A percentile compares a stretch with the other conserved stretches of the same genome.
phyloP scores from a whole-genome alignment of 441 rosid species.

The Breynia disticha region DNA sequence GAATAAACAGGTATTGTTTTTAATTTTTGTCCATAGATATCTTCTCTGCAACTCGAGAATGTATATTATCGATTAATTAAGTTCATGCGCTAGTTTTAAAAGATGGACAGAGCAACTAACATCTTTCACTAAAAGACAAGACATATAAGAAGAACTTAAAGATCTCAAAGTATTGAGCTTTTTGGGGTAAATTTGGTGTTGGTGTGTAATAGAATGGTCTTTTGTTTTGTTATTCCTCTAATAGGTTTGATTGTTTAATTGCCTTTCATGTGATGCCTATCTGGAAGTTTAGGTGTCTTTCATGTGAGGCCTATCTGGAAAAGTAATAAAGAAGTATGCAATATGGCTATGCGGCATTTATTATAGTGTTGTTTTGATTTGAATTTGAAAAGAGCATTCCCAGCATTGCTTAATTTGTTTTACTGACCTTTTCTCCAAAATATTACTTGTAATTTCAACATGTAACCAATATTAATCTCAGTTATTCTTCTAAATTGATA shows the following conservation, averaged over 20 bases:
- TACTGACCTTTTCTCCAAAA: too few relatives aligned
- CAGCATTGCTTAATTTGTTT: too few relatives aligned
- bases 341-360: too few relatives aligned
- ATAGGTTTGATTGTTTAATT: background rate
- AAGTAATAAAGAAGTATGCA: background rate
- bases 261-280: background rate
- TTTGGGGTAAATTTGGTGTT: too few relatives aligned
- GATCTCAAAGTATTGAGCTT: too few relatives aligned
- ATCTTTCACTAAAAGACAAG: background rate
- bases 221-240: background rate
- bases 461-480: too few relatives aligned
- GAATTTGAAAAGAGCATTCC: too few relatives aligned
- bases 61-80: background rate
- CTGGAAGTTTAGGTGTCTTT: background rate
- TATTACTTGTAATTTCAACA: too few relatives aligned
- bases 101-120: background rate
- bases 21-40: background rate
- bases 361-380: too few relatives aligned
- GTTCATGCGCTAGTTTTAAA: background rate
- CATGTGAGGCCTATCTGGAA: background rate
- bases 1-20: conserved; percentile 64
- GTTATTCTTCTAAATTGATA: too few relatives aligned
- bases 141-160: background rate
- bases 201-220: background rate
- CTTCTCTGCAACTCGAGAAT: too few relatives aligned